These are phyloP conservation scores for Arthrobotrys pseudoclavata DNA, from an alignment of 2,329 filamentous ascomycete species.

Conservation along the genomic window DNA sequence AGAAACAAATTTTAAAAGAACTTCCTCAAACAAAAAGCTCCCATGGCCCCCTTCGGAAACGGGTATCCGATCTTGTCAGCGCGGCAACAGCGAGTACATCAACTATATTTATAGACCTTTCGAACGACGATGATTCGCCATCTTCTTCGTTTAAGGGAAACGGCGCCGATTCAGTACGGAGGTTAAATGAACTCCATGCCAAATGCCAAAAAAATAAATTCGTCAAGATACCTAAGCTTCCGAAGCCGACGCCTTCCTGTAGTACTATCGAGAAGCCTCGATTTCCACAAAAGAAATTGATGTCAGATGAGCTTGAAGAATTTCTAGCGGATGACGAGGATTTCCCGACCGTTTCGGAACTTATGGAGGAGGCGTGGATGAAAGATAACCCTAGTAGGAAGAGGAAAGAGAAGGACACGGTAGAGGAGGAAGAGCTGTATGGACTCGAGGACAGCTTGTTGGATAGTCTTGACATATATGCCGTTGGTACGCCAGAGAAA, in stretches of 20 bases:
- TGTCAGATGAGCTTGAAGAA: constrained; percentile 40
- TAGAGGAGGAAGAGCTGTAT: constrained; percentile 8
- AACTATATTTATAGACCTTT: constrained; percentile 42
- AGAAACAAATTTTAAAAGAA: constrained; percentile 32
- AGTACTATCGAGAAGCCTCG: not conserved
- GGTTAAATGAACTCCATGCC: constrained; percentile 43
- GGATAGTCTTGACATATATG: constrained; percentile 49
- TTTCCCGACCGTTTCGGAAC: constrained; percentile 43
- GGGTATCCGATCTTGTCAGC: constrained; percentile 48
- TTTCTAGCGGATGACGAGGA: constrained; percentile 45
- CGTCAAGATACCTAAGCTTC: constrained; percentile 35
- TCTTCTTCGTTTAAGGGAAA: constrained; percentile 40
- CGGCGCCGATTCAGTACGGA: constrained; percentile 38
- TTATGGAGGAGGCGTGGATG: constrained; percentile 36
- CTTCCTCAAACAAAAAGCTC: constrained; percentile 27
- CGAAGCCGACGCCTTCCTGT: constrained; percentile 7
- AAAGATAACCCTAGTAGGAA: constrained; percentile 3
- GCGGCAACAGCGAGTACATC: constrained; percentile 12
- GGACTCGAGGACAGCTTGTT: constrained; percentile 39
- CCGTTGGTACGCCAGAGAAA: constrained; percentile 16
- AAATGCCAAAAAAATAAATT: constrained; percentile 41
- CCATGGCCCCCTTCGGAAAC: constrained; percentile 26
- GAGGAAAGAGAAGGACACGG: not conserved
- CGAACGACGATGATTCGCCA: constrained; percentile 34
- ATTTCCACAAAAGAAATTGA: not conserved